Conservation (phyloP, 2,329 filamentous ascomycete genomes). For the Verticillium nonalfalfae region DNA sequence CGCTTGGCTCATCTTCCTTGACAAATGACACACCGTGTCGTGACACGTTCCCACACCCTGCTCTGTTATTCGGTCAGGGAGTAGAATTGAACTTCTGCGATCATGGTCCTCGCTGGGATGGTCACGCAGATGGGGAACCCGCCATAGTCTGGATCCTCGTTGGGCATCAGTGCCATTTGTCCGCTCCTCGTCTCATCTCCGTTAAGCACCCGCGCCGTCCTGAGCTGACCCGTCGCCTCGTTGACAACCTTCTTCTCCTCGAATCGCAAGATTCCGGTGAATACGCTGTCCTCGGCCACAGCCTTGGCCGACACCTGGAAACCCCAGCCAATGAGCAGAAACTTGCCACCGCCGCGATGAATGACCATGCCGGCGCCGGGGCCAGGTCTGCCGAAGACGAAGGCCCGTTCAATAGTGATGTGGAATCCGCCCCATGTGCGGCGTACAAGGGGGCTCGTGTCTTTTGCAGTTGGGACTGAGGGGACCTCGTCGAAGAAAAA, state of each 20-base stretch:
- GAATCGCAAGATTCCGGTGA: conserved; percentile 17
- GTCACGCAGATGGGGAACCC: conserved; percentile 44
- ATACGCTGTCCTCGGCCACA: conserved; percentile 10
- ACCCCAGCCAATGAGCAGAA: conserved; percentile 18
- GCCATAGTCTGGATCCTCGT: conserved; percentile 44
- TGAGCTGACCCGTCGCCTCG: conserved; percentile 15
- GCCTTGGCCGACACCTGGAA: conserved; percentile 17
- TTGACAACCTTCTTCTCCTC: conserved; percentile 22
- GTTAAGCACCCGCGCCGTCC: conserved; percentile 17
- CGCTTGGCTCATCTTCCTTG: background rate
- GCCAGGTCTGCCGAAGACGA: conserved; percentile 23
- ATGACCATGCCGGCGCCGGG: conserved; percentile 21
- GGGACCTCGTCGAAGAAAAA: conserved; percentile 22
- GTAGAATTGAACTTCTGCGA: conserved; percentile 30
- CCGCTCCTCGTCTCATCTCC: conserved; percentile 29
- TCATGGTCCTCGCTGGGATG: conserved; percentile 39
- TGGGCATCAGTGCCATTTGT: conserved; percentile 39
- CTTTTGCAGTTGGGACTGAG: background rate
- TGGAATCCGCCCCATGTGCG: conserved; percentile 15
- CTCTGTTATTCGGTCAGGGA: conserved; percentile 1
- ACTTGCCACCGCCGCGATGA: conserved; percentile 13
- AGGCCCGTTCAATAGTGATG: conserved; percentile 20
- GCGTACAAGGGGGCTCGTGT: conserved; percentile 12
- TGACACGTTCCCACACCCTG: too few relatives aligned
- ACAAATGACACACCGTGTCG: background rate